Evolutionary conservation across 1,284 basidiomycete species (phyloP), one percentile per base, ranked within the genome.

Genomic region (Cryptococcus wingfieldii): DNA sequence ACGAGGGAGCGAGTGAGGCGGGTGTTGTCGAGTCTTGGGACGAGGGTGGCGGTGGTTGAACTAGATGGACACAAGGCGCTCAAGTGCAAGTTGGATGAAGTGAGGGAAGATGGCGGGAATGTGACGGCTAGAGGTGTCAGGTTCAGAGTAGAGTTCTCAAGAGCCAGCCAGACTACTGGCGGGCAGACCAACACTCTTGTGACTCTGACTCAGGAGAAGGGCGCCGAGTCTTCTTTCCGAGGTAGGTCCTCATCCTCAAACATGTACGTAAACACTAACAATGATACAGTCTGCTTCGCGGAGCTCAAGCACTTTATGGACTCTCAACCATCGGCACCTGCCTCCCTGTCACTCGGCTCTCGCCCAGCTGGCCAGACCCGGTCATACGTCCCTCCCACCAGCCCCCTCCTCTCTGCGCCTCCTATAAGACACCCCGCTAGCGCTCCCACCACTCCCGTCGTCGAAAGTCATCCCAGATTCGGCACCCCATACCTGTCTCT

Each of bases 171-270:
- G 9, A 55, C 55, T n/a, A 55, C 56, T 10, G 61, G 66, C 5
- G 60, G 60, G 28, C 63, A 61, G 27, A 75, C 71, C 54, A 63
- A 66, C 46, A 76, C 74, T 7, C 65, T 71, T 14, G 76, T 73
- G 41, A 70, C 67, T 19, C 62, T 76, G 19, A 74, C 72, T 4
- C 66, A 71, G 23, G 73, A 75, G 61, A 75, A 75, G 58, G 76
- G 76, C 28, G 76, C 76, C 2, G 70, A 74, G 47, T 76, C 74
- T 13, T 62, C 69, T 12, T 77, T 77, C 66, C 70, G 65, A 54
- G 59, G 69, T 62, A 58, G 65, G 62, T 69, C 18, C 38, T 8
- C 10, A 47, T 14, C 47, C 50, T 5, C 43, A 38, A 13, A 28
- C 46, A 47, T 18, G 10, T 10, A n/a, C 19, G 31, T 38, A 37